Evolutionary conservation across 768 basidiomycete genomes (phyloP).

Genomic region (Omphalotus guepiniiformis): DNA sequence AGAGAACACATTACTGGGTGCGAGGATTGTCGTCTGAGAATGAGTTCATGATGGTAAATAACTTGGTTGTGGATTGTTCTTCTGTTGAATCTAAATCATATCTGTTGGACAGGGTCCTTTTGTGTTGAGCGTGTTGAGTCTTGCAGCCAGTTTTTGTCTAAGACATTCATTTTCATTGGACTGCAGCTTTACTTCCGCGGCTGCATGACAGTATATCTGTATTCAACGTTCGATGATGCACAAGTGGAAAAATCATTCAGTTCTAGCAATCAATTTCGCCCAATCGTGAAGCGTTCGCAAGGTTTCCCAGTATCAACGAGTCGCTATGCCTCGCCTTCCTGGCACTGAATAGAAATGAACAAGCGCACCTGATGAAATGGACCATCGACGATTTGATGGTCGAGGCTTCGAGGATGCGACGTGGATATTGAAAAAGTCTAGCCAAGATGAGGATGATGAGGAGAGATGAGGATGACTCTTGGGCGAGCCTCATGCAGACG

Average conservation of each 20-base stretch:
- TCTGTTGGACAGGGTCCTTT: no score
- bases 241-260: slow-evolving; percentile 16
- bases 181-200: slow-evolving; percentile 43
- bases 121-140: no score
- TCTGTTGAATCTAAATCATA: no score
- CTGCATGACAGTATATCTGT: slow-evolving; percentile 72
- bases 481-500: no score
- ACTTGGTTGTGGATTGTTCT: no score
- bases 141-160: slow-evolving; percentile 49
- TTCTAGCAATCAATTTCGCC: slow-evolving; percentile 28
- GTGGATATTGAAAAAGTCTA: slow-evolving; percentile 25
- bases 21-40: slow-evolving; percentile 65
- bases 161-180: slow-evolving; percentile 6
- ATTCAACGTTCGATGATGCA: slow-evolving; percentile 66
- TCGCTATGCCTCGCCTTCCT: neutral
- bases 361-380: slow-evolving; percentile 15
- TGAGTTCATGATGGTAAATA: no score
- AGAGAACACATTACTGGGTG: slow-evolving; percentile 71
- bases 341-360: slow-evolving; percentile 5
- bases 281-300: slow-evolving; percentile 20
- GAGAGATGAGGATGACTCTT: no score
- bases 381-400: slow-evolving; percentile 28
- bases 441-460: slow-evolving; percentile 28
- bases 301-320: slow-evolving; percentile 17
- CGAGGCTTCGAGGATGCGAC: slow-evolving; percentile 22